Evolutionary conservation across 805 yeast species (phyloP).

Genomic region (Torulaspora delbrueckii): DNA sequence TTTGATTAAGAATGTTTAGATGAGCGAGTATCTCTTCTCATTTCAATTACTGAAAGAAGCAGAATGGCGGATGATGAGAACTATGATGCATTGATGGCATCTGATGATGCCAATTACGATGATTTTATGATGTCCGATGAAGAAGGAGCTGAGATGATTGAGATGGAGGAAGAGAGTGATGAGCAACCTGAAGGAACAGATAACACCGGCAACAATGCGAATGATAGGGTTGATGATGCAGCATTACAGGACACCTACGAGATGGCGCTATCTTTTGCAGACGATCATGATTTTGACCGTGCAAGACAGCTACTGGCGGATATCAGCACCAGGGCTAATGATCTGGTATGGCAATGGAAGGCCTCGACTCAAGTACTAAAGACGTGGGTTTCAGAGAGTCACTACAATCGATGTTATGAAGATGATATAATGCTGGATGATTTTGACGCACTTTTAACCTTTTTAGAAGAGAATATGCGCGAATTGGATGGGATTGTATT

Average conservation of each 20-base stretch:
- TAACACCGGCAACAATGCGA: background rate
- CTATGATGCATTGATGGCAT: constrained; percentile 5
- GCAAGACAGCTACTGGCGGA: constrained; percentile 10
- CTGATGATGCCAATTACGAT: constrained; percentile 26
- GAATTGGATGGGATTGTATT: background rate
- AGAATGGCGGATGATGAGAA: constrained; percentile 1
- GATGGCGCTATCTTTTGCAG: constrained; percentile 10
- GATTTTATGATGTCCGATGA: constrained; percentile 35
- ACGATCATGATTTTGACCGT: constrained; percentile 14
- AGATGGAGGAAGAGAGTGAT: constrained; percentile 27
- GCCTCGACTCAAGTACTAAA: constrained; percentile 5
- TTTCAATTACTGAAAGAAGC: background rate
- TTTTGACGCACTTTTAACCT: background rate
- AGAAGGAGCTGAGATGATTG: constrained; percentile 24
- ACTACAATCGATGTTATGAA: constrained; percentile 8
- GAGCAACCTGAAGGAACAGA: constrained; percentile 9
- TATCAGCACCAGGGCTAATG: background rate
- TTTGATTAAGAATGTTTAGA: background rate
- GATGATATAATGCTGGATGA: background rate
- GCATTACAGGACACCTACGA: constrained; percentile 8
- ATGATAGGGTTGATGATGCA: background rate
- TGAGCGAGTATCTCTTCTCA: background rate
- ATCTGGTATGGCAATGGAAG: constrained; percentile 5
- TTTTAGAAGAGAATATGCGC: background rate
- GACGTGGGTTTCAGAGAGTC: constrained; percentile 10